Evolutionary conservation across 1,284 basidiomycete genomes (phyloP).

Genomic region (Veloboletus limbatus): DNA sequence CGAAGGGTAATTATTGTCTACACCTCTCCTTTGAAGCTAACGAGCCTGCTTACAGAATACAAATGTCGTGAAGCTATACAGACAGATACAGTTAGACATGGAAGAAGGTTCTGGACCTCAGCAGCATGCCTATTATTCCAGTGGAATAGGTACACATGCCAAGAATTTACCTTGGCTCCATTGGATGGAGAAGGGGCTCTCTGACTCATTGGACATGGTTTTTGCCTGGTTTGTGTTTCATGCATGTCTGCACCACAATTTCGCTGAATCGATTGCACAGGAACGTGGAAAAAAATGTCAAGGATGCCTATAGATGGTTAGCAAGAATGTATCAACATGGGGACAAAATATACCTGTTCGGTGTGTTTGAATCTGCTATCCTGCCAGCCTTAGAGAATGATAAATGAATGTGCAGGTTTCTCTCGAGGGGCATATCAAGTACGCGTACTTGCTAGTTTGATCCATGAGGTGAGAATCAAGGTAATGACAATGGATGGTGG

Average conservation of each 20-base stretch:
- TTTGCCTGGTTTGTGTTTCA: slow-evolving; percentile 7
- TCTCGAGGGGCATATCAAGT: slow-evolving; percentile 44
- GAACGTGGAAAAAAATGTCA: slow-evolving; percentile 19
- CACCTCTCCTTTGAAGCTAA: too few species aligned
- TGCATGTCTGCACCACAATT: not conserved
- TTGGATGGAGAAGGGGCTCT: not conserved
- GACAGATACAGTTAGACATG: not conserved
- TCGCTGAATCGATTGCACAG: not conserved
- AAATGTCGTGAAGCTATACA: too few species aligned
- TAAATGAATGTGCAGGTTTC: slow-evolving; percentile 39
- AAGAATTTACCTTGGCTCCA: not conserved
- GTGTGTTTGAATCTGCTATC: too few species aligned
- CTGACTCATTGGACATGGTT: not conserved
- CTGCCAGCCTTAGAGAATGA: slow-evolving; percentile 29
- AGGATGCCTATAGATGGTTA: slow-evolving; percentile 38
- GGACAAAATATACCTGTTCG: slow-evolving; percentile 39
- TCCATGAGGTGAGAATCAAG: slow-evolving; percentile 24
- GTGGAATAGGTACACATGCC: not conserved
- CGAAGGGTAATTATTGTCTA: too few species aligned
- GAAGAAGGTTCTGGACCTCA: not conserved
- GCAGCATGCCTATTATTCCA: not conserved
- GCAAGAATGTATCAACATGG: slow-evolving; percentile 32
- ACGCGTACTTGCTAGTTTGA: slow-evolving; percentile 38
- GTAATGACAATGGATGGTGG: slow-evolving; percentile 29
- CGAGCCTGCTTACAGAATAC: too few species aligned